Conservation (phyloP, 2,329 filamentous ascomycete genomes). For the Pseudogymnoascus sp. region DNA sequence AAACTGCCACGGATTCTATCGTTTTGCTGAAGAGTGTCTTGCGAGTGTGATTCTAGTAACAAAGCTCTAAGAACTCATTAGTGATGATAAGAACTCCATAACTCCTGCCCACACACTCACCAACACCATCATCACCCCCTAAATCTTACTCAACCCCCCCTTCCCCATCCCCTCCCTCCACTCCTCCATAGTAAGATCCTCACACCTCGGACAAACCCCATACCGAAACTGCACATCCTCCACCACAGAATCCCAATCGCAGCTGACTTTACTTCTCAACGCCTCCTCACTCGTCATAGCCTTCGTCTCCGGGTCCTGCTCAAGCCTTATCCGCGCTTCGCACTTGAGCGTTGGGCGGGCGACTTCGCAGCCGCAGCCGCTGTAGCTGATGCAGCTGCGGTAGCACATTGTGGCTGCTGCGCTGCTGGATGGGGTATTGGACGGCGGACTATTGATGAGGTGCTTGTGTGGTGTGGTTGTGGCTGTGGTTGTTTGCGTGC, state of each 20-base stretch:
- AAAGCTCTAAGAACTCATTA: neutral
- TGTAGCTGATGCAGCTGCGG: constrained; percentile 3
- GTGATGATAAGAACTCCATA: neutral
- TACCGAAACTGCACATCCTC: neutral
- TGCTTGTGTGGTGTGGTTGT: neutral
- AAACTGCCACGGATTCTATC: neutral
- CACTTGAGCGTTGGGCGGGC: neutral
- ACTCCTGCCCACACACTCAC: neutral
- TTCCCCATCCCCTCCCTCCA: neutral
- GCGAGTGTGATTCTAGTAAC: neutral
- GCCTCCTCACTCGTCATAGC: neutral
- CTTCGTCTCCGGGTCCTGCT: neutral
- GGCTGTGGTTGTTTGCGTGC: neutral
- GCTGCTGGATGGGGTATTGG: neutral
- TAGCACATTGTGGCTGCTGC: neutral
- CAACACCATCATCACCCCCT: neutral
- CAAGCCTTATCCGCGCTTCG: neutral
- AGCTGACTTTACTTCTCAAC: neutral
- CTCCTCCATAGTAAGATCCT: neutral
- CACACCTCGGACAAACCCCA: neutral
- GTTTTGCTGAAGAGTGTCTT: neutral
- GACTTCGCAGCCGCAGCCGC: neutral
- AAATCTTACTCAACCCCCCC: neutral
- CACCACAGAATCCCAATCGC: neutral
- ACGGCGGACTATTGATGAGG: neutral